phyloP scores from a whole-genome alignment of 345 rosid genomes.

The Crucihimalaya himalaica region DNA sequence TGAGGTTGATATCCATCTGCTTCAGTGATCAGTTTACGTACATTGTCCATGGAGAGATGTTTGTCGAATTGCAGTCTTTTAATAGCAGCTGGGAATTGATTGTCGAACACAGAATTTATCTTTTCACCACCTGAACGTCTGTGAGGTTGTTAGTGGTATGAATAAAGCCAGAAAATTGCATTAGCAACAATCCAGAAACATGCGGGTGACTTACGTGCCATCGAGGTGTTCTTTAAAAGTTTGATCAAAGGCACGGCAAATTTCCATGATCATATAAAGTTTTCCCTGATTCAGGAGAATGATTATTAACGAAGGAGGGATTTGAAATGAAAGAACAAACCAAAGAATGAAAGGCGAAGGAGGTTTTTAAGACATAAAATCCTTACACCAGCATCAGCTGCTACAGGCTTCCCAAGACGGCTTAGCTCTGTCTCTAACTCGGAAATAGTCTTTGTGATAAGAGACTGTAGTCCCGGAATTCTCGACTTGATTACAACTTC shows the following conservation, averaged over 20 bases:
- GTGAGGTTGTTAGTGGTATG: constrained; percentile 34
- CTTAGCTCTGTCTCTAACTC: constrained; percentile 85
- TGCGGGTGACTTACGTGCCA: constrained; percentile 56
- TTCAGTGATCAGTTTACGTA: constrained; percentile 84
- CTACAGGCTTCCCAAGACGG: constrained; percentile 92
- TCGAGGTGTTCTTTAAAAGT: constrained; percentile 93
- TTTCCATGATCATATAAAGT: constrained; percentile 90
- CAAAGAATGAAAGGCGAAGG: constrained; percentile 5
- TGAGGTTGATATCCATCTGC: constrained; percentile 99
- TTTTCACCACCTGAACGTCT: constrained; percentile 99
- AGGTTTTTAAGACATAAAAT: constrained; percentile 8
- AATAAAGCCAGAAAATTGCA: not conserved
- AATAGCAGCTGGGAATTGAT: constrained; percentile 83
- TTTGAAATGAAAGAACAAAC: constrained; percentile 19
- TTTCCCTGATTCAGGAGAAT: constrained; percentile 65
- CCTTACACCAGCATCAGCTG: constrained; percentile 91
- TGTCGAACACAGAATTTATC: constrained; percentile 78
- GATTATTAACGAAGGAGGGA: not conserved
- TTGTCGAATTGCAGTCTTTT: constrained; percentile 94
- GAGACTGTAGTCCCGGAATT: constrained; percentile 91
- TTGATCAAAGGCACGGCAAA: constrained; percentile 91
- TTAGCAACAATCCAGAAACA: constrained; percentile 7
- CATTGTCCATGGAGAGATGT: constrained; percentile 85
- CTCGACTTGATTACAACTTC: constrained; percentile 95
- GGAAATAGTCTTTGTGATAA: constrained; percentile 75